Percentiles rank a stretch among this genome's conserved stretches.
These are phyloP conservation scores for Fusarium gaditjirri DNA, from an alignment of 2,329 filamentous ascomycete species.

Conservation along the genomic window DNA sequence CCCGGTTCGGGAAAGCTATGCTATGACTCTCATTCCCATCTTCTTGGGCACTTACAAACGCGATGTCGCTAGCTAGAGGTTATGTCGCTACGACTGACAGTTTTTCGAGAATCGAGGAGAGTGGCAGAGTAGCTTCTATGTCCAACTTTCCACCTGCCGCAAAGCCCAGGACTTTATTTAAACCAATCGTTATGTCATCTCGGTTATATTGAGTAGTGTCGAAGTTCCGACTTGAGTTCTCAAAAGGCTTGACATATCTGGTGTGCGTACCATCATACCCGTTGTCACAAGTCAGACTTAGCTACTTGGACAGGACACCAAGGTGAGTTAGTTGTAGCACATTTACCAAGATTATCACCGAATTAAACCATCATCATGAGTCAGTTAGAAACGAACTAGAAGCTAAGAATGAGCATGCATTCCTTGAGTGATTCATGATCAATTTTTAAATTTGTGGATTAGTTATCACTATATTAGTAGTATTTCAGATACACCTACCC, in stretches of 20 bases:
- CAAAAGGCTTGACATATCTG: no score
- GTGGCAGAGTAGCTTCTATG: background rate
- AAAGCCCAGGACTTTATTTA: background rate
- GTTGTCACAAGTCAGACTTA: background rate
- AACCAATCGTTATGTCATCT: no score
- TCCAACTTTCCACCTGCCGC: background rate
- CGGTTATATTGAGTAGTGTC: background rate
- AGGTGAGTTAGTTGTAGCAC: background rate
- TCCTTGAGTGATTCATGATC: background rate
- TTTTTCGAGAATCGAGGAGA: background rate
- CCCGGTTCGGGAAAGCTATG: background rate
- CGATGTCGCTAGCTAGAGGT: background rate
- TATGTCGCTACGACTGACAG: background rate
- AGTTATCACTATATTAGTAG: background rate
- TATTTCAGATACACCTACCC: background rate
- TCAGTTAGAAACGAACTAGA: background rate
- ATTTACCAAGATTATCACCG: background rate
- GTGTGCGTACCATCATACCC: background rate
- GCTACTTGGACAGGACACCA: background rate
- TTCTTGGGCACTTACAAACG: background rate
- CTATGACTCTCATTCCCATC: background rate
- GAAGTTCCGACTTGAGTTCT: background rate
- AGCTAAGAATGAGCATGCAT: background rate
- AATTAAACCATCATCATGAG: background rate
- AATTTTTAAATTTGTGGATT: background rate